Conservation (phyloP, 306 rosid genomes). For the Alnus rubra region DNA sequence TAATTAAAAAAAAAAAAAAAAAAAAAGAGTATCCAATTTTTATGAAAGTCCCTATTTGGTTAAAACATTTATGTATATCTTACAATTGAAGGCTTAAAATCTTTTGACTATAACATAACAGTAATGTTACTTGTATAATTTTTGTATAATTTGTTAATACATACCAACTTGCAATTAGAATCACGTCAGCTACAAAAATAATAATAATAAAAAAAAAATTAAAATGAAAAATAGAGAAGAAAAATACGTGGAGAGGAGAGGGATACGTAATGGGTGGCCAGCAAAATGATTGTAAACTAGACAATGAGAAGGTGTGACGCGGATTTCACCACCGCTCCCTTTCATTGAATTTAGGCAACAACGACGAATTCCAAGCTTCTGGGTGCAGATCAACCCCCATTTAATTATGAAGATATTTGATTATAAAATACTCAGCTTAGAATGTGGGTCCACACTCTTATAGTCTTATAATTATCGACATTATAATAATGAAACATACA, state of each 20-base stretch:
- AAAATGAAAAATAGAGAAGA: not conserved
- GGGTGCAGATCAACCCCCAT: slow-evolving; percentile 37
- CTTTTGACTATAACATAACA: too few species aligned
- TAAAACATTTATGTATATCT: too few species aligned
- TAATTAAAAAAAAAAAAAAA: too few species aligned
- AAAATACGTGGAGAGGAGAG: slow-evolving; percentile 18
- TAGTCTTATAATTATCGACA: not conserved
- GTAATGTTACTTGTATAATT: too few species aligned
- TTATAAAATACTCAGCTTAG: not conserved
- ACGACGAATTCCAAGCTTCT: slow-evolving; percentile 53
- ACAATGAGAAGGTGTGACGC: slow-evolving; percentile 42
- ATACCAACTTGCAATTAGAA: too few species aligned
- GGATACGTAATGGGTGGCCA: slow-evolving; percentile 33
- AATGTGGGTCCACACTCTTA: not conserved
- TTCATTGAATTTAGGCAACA: slow-evolving; percentile 27
- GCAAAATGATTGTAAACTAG: slow-evolving; percentile 38
- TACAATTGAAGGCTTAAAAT: too few species aligned
- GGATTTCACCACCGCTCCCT: slow-evolving; percentile 48
- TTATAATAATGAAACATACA: not conserved
- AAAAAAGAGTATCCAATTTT: too few species aligned
- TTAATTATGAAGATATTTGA: not conserved
- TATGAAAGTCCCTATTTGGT: too few species aligned
- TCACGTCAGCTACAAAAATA: too few species aligned
- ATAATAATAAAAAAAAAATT: too few species aligned
- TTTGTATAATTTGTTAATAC: too few species aligned